Conservation (phyloP, 768 basidiomycete genomes). For the Hortiboletus campestris region DNA sequence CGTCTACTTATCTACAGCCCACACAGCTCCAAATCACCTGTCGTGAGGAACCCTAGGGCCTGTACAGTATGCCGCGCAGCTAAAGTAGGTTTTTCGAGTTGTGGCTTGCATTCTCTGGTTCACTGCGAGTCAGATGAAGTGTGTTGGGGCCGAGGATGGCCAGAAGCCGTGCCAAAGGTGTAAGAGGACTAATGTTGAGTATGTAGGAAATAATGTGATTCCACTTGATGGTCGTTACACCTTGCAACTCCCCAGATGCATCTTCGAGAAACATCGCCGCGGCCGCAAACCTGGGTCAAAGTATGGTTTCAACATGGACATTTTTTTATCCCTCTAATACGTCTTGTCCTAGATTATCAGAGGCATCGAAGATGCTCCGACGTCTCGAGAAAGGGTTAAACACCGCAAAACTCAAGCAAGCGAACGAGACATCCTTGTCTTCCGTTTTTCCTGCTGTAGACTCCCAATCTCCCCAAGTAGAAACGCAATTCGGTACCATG, state of each 20-base stretch:
- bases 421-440: slow-evolving; percentile 32
- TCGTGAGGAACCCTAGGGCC: slow-evolving; percentile 55
- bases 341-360: slow-evolving; percentile 59
- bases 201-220: slow-evolving; percentile 28
- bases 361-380: slow-evolving; percentile 87
- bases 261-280: slow-evolving; percentile 87
- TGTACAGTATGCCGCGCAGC: slow-evolving; percentile 85
- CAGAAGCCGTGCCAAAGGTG: slow-evolving; percentile 80
- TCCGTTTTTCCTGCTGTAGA: slow-evolving; percentile 35
- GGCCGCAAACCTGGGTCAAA: slow-evolving; percentile 90
- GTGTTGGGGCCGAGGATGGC: slow-evolving; percentile 86
- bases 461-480: slow-evolving; percentile 24
- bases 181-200: slow-evolving; percentile 77
- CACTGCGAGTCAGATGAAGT: slow-evolving; percentile 69
- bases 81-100: slow-evolving; percentile 49
- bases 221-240: slow-evolving; percentile 9
- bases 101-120: slow-evolving; percentile 14
- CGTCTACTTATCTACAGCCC: slow-evolving; percentile 8
- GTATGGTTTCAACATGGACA: slow-evolving; percentile 39
- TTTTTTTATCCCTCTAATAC: slow-evolving; percentile 3
- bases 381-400: slow-evolving; percentile 82
- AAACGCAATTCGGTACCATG: slow-evolving; percentile 29
- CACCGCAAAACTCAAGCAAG: slow-evolving; percentile 70
- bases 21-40: slow-evolving; percentile 41
- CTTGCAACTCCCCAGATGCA: slow-evolving; percentile 47